A percentile compares a stretch with the other conserved stretches of the same genome.
Conservation (phyloP, 306 rosid genomes). For the Erythrophleum fordii region DNA sequence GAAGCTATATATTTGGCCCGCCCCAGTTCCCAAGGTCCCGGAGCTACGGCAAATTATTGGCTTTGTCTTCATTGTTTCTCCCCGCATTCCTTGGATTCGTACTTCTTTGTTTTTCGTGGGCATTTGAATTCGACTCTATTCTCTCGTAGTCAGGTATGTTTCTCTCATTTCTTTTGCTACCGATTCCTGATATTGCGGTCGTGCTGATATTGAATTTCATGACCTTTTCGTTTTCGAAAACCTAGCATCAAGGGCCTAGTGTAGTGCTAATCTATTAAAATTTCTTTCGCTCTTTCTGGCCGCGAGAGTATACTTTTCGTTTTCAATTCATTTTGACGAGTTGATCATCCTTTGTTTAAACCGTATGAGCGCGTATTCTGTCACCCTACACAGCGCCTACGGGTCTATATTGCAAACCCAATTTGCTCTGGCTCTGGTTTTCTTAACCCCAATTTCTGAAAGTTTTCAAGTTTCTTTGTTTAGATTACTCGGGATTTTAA, state of each 20-base stretch:
- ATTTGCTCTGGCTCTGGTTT: not conserved
- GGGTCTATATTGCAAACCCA: not conserved
- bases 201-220: not conserved
- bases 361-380: not conserved
- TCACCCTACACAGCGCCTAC: not conserved
- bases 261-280: not conserved
- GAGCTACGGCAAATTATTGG: not conserved
- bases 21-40: not conserved
- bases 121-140: not conserved
- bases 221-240: not conserved
- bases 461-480: not conserved
- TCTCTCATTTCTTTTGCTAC: not conserved
- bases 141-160: constrained; percentile 5
- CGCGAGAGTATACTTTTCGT: not conserved
- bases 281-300: not conserved
- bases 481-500: not conserved
- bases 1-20: not conserved
- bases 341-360: not conserved
- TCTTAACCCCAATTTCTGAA: not conserved
- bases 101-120: not conserved
- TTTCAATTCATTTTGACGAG: not conserved
- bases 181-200: not conserved
- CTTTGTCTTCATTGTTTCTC: not conserved
- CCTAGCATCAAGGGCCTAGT: not conserved
- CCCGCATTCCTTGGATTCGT: not conserved